Base-by-base conservation (phyloP, 208 protist genomes). In the Herpetomonas muscarum region DNA sequence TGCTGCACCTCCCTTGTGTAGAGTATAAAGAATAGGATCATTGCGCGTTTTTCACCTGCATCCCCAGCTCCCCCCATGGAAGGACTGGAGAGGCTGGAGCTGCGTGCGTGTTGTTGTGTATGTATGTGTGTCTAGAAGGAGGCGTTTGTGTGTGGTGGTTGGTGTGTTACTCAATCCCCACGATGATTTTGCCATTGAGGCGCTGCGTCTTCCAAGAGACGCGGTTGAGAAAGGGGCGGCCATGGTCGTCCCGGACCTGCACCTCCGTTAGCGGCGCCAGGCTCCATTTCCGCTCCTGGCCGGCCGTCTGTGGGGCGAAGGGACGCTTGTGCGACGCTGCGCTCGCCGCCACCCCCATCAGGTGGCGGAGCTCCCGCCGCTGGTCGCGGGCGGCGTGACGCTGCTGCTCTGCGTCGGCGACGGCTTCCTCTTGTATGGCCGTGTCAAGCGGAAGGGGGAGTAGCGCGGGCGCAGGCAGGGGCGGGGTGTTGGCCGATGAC, bases 291-390 rank as follows among this genome's bases (percentile, higher is more conserved):
- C 53, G 48, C 6, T 56, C 44, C 13, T 29, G 25, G 3, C 60
- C 60, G 22, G 39, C 60, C 1, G 50, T 66, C 19, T 53, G 48
- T 21, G 60, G 60, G 36, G 36, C 44, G 30, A 55, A 25, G 13
- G 60, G 60, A 10, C 44, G 37, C 34, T 53, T 50, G 19, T 58
- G 55, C 42, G 64, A 69, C 1, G 74, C 74, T 22, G 74, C 74
- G 3, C 41, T 53, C 29, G 70, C 67, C 22, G 65, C 74, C 12
- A 65, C 50, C 25, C 64, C 67, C 53, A 81, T 58, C 53, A 81
- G 55, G 29, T 73, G 56, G 12, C 63, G 74, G 39, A 81, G 51
- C 30, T 81, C 74, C 7, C 48, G 60, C 13, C 64, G 60, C 57
- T 81, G 74, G 32, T 76, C 58, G 48, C 67, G 67, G 41, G 66